A percentile compares a stretch with the other conserved stretches of the same genome.
Conservation (phyloP, 75 land plant species). For the Selaginella moellendorffii region DNA sequence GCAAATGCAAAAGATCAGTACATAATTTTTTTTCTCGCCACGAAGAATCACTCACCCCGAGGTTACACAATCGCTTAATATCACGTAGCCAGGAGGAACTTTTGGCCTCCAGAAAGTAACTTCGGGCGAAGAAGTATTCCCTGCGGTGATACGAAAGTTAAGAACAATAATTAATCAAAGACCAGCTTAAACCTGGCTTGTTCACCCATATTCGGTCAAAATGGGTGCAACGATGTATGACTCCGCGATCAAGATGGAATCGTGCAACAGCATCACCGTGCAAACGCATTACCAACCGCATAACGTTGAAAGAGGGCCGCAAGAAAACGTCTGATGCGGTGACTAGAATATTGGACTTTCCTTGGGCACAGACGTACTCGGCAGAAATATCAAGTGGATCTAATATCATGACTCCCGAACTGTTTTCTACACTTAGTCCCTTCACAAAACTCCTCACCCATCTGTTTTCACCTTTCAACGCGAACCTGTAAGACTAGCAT, state of each 20-base stretch:
- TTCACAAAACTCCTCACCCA: slow-evolving; percentile 73
- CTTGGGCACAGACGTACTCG: slow-evolving; percentile 73
- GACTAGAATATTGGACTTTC: slow-evolving; percentile 53
- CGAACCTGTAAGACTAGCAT: slow-evolving; percentile 73
- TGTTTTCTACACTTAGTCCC: slow-evolving; percentile 75
- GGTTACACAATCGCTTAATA: slow-evolving; percentile 85
- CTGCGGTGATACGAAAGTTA: too few species aligned
- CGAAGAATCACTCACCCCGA: slow-evolving; percentile 51
- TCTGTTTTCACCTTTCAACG: slow-evolving; percentile 65
- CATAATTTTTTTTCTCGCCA: not conserved
- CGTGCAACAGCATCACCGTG: slow-evolving; percentile 58
- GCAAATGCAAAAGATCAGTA: slow-evolving; percentile 15
- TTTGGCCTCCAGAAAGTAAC: slow-evolving; percentile 87
- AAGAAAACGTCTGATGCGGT: slow-evolving; percentile 54
- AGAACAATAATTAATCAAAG: too few species aligned
- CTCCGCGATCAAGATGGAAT: slow-evolving; percentile 51
- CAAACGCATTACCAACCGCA: slow-evolving; percentile 64
- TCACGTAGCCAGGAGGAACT: slow-evolving; percentile 82
- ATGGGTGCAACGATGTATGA: slow-evolving; percentile 59
- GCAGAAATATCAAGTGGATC: slow-evolving; percentile 83
- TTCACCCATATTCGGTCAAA: slow-evolving; percentile 82
- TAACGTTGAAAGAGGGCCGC: slow-evolving; percentile 64
- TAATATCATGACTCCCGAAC: slow-evolving; percentile 82
- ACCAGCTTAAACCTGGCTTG: slow-evolving; percentile 72
- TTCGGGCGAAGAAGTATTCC: slow-evolving; percentile 28